Evolutionary conservation across 2,329 filamentous ascomycete genomes (phyloP), one percentile per base, ranked within the genome.

Genomic region (Trichoderma sp.): DNA sequence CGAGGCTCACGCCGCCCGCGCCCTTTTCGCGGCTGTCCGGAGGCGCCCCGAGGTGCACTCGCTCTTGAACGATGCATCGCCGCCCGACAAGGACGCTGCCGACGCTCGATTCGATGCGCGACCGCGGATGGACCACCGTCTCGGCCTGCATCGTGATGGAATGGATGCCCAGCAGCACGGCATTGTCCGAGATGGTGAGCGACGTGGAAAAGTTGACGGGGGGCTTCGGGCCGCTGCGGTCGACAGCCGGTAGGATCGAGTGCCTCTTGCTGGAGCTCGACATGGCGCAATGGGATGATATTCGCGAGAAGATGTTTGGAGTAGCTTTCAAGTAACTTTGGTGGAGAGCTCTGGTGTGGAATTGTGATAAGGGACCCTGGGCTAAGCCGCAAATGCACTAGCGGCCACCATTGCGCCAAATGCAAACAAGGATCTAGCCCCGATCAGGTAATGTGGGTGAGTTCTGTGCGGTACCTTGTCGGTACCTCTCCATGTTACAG

Each of bases 91-190:
- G 89, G 72, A 98, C 89, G 52, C 93, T 90, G 5, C 93, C 93
- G 61, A 90, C 84, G 67, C 89, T 88, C 9, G 94, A 90, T 74
- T 93, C 91, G 67, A 97, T 86, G 70, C 90, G 89, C 17, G 90
- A 87, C 58, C 94, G 92, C 1, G 95, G 94, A 74, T 98, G 94
- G n/a, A 99, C 81, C 7, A 97, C 87, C 4, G 88, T 90, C 74
- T 93, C 89, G 27, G 91, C 85, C 67, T 90, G 90, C 70, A 98
- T 88, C 53, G 88, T 90, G 70, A 99, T 92, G 1, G 88, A 89
- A 76, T 96, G 86, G 2, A 86, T 89, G 71, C 95, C 95, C 19
- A 83, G 87, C 19, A 91, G 80, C 19, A 86, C 80, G 12, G 88
- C 87, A 68, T 85, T 85, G 71, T 90, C 88, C 74, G 88, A 85